Percentiles rank a stretch among this genome's conserved stretches.
Evolutionary conservation across 2,329 filamentous ascomycete species (phyloP).

Genomic region (Parastagonospora nodorum): DNA sequence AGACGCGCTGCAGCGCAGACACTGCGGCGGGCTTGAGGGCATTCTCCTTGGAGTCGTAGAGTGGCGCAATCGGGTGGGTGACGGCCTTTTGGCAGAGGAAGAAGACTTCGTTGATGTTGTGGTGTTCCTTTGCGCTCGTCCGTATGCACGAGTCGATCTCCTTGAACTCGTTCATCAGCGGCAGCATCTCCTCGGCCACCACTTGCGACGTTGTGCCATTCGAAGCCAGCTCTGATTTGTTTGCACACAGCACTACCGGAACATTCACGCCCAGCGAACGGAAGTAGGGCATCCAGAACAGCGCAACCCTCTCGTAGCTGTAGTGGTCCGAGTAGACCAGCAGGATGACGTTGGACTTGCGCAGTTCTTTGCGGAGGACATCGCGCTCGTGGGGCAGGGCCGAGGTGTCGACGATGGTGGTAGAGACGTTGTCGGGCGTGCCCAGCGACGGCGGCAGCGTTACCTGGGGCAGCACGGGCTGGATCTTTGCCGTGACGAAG

Average conservation of each 20-base stretch:
- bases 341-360: slow-evolving; percentile 95
- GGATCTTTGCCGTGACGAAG: slow-evolving; percentile 95
- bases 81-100: slow-evolving; percentile 98
- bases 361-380: slow-evolving; percentile 88
- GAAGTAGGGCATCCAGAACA: slow-evolving; percentile 99
- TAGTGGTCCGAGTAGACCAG: slow-evolving; percentile 98
- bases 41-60: slow-evolving; percentile 93
- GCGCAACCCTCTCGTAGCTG: slow-evolving; percentile 93
- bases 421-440: slow-evolving; percentile 95
- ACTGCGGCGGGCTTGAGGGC: slow-evolving; percentile 87
- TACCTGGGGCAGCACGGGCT: slow-evolving; percentile 90
- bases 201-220: slow-evolving; percentile 80
- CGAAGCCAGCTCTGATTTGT: slow-evolving; percentile 88
- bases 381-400: slow-evolving; percentile 91
- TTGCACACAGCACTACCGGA: slow-evolving; percentile 93
- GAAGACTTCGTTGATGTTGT: slow-evolving; percentile 93
- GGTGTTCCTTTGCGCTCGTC: slow-evolving; percentile 87
- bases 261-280: slow-evolving; percentile 98
- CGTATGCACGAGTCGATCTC: slow-evolving; percentile 98
- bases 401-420: slow-evolving; percentile 96
- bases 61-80: slow-evolving; percentile 91
- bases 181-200: slow-evolving; percentile 95
- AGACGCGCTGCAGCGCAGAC: slow-evolving; percentile 84
- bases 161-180: slow-evolving; percentile 97
- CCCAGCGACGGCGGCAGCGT: slow-evolving; percentile 92